Evolutionary conservation across 129 eudicot species (phyloP), one percentile per base, ranked within the genome.

Genomic region (Flaveria trinervia): DNA sequence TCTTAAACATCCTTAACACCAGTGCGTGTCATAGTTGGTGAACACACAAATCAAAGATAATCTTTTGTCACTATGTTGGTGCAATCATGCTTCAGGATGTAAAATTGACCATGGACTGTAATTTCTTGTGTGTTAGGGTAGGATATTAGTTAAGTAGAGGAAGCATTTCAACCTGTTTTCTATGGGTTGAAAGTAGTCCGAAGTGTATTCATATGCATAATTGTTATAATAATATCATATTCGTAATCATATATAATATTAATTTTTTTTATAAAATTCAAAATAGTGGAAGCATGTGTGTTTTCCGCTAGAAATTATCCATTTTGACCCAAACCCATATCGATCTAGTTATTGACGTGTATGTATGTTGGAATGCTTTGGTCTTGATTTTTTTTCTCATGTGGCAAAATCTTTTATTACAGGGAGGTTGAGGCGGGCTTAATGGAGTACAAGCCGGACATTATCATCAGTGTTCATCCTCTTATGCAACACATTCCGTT

Each of bases 391-490:
- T 26, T 25, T 49, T 23, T 50, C 22, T 64, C 52, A 60, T 39
- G 36, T 50, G 8, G 5, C 10, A 16, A 46, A 51, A 48, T 77
- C 44, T 48, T 74, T 65, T 54, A 44, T 57, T 68, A 50, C 50
- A 94, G 99, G 93, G 97, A 89, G 82, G 97, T 94, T n/a, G 99
- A 94, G 76, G 99, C 99, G 10, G 99, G 99, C 44, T 81, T 94
- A 72, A 94, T 94, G 99, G 97, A 94, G 87, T 94, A 94, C 92
- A 94, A 87, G 71, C 99, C 99, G 0, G 99, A 94, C 74, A 94
- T 94, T 65, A 94, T 94, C 75, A 94, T 94, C 15, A 94, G 99
- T 70, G 99, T 94, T 26, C 99, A 94, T 82, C 99, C 99, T 11
- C 92, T 94, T 13, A 94, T 94, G 99, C 99, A 94, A 71, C 99